Percentiles rank a stretch among this genome's conserved stretches.
Conservation (phyloP, 2,329 filamentous ascomycete species). For the Fusarium brevicatenulatum region DNA sequence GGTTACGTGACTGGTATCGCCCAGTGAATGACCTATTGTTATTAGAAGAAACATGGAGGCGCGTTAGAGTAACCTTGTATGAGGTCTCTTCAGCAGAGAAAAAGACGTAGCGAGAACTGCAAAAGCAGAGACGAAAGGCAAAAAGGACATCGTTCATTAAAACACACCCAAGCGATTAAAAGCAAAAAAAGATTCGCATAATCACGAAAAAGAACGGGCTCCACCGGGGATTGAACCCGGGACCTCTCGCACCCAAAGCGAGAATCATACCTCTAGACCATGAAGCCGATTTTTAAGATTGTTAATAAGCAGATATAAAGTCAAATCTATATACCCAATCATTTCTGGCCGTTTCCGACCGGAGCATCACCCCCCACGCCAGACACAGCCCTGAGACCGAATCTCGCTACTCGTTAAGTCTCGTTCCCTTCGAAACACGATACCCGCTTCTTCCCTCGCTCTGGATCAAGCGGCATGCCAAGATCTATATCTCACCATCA, state of each 20-base stretch:
- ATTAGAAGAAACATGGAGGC: neutral
- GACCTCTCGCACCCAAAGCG: conserved; percentile 53
- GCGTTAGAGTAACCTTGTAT: rapidly evolving
- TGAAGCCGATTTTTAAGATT: conserved; percentile 9
- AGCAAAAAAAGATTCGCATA: rapidly evolving
- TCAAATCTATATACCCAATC: rapidly evolving
- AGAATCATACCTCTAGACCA: conserved; percentile 39
- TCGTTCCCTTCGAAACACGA: neutral
- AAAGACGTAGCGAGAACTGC: too few relatives aligned
- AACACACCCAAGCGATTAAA: rapidly evolving
- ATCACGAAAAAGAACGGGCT: conserved; percentile 2
- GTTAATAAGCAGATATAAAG: rapidly evolving
- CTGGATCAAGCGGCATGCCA: neutral
- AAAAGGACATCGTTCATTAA: rapidly evolving
- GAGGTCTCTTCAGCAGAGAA: rapidly evolving
- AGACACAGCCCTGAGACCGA: neutral
- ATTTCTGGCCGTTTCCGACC: too few relatives aligned
- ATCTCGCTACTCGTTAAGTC: neutral
- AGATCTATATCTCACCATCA: neutral
- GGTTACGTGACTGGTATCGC: too few relatives aligned
- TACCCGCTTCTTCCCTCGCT: too few relatives aligned
- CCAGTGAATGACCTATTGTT: neutral
- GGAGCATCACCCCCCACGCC: neutral
- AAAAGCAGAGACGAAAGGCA: too few relatives aligned
- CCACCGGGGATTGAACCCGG: conserved; percentile 58